Evolutionary conservation across 805 yeast genomes (phyloP).

Genomic region (Ogataea angusta): DNA sequence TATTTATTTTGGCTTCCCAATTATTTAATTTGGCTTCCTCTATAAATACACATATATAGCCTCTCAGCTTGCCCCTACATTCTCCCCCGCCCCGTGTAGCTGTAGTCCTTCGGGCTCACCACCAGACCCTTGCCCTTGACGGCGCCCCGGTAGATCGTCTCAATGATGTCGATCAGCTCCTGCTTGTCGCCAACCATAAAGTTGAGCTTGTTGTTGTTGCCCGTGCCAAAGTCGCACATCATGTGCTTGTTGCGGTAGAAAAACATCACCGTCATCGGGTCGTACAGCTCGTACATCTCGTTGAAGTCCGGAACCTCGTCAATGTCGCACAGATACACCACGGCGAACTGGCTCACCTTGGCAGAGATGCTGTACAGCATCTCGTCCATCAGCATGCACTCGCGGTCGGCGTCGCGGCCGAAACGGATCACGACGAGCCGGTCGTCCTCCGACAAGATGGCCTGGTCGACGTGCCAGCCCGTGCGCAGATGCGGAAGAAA

Average conservation of each 20-base stretch:
- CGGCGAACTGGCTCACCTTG: slow-evolving; percentile 83
- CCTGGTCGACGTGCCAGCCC: slow-evolving; percentile 98
- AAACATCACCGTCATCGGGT: slow-evolving; percentile 91
- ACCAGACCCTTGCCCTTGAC: slow-evolving; percentile 90
- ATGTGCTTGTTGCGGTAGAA: slow-evolving; percentile 90
- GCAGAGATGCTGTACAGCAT: slow-evolving; percentile 74
- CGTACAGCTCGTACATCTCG: slow-evolving; percentile 84
- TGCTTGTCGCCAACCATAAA: slow-evolving; percentile 76
- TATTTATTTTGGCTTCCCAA: neutral
- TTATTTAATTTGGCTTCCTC: neutral
- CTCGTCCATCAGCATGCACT: slow-evolving; percentile 91
- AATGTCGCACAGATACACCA: slow-evolving; percentile 82
- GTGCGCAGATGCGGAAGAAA: slow-evolving; percentile 76
- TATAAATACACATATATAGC: neutral
- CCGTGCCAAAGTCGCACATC: slow-evolving; percentile 99
- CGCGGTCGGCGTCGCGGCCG: slow-evolving; percentile 73
- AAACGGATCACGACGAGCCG: slow-evolving; percentile 84
- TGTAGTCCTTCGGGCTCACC: slow-evolving; percentile 72
- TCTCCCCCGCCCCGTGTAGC: slow-evolving; percentile 30
- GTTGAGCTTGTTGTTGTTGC: slow-evolving; percentile 91
- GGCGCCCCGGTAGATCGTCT: slow-evolving; percentile 88
- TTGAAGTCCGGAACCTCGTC: slow-evolving; percentile 89
- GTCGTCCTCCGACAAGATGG: slow-evolving; percentile 87
- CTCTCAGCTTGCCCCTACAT: neutral
- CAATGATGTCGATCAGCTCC: slow-evolving; percentile 87